These are phyloP conservation scores for Tetrahymena borealis DNA, from an alignment of 73 alveolate species.

Conservation along the genomic window DNA sequence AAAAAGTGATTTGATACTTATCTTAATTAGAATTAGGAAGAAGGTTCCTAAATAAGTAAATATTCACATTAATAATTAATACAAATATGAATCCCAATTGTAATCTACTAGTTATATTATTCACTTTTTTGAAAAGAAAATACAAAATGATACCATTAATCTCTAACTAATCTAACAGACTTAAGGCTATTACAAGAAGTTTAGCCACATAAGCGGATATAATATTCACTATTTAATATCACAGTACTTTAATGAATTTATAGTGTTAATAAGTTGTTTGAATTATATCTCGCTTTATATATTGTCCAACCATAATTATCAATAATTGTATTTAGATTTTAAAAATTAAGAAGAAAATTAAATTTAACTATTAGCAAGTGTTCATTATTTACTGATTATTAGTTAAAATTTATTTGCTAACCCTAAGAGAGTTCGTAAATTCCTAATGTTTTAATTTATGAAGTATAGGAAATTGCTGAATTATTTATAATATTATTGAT, in stretches of 20 bases:
- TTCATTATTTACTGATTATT: neutral
- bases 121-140: neutral
- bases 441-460: neutral
- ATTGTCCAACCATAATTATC: neutral
- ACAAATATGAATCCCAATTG: neutral
- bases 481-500: neutral
- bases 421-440: neutral
- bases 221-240: neutral
- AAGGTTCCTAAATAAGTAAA: neutral
- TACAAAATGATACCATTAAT: neutral
- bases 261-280: neutral
- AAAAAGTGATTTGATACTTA: no score
- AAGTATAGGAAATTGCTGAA: neutral
- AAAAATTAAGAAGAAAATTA: neutral
- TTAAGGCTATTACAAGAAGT: neutral
- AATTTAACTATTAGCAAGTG: neutral
- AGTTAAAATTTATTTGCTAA: neutral
- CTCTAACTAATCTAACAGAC: neutral
- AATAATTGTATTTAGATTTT: neutral
- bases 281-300: neutral
- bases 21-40: no score
- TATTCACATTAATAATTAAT: neutral
- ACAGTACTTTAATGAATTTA: neutral
- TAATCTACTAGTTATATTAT: neutral
- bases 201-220: neutral